A percentile compares a stretch with the other conserved stretches of the same genome.
These are phyloP conservation scores for Viola odorata DNA, from an alignment of 345 rosid genomes.

Conservation along the genomic window DNA sequence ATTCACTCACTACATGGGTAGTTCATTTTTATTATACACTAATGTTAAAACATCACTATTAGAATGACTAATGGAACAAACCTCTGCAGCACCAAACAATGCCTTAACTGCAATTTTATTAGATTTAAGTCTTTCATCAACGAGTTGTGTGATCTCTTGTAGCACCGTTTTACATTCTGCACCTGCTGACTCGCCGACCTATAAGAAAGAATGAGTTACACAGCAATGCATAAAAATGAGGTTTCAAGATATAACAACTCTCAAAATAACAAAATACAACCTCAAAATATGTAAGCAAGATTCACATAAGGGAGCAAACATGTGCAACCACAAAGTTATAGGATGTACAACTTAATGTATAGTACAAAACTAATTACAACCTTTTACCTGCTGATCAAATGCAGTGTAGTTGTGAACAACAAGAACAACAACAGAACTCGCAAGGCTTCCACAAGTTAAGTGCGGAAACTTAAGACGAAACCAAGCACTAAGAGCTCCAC, in stretches of 20 bases:
- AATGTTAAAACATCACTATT: too few relatives aligned
- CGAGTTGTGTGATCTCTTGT: conserved; percentile 63
- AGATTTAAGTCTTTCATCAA: conserved; percentile 57
- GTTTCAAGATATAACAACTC: not conserved
- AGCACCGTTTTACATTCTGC: conserved; percentile 79
- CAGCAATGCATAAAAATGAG: too few relatives aligned
- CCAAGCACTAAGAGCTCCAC: conserved; percentile 99
- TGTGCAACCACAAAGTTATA: not conserved
- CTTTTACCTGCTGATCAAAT: conserved; percentile 72
- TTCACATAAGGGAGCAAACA: not conserved
- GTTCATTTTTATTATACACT: not conserved
- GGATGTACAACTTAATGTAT: not conserved
- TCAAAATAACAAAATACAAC: not conserved
- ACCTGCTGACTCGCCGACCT: conserved; percentile 91
- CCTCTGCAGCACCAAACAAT: conserved; percentile 75
- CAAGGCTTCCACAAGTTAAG: conserved; percentile 91
- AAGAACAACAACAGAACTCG: conserved; percentile 94
- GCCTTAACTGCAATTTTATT: conserved; percentile 53
- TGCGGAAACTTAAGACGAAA: conserved; percentile 94
- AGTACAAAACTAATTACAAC: not conserved
- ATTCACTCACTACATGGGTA: not conserved
- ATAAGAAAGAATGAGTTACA: not conserved
- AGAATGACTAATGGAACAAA: conserved; percentile 13
- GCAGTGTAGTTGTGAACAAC: conserved; percentile 71
- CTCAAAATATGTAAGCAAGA: not conserved